Base-by-base conservation (phyloP, 2,329 filamentous ascomycete genomes). In the Acrocalymma vagum region DNA sequence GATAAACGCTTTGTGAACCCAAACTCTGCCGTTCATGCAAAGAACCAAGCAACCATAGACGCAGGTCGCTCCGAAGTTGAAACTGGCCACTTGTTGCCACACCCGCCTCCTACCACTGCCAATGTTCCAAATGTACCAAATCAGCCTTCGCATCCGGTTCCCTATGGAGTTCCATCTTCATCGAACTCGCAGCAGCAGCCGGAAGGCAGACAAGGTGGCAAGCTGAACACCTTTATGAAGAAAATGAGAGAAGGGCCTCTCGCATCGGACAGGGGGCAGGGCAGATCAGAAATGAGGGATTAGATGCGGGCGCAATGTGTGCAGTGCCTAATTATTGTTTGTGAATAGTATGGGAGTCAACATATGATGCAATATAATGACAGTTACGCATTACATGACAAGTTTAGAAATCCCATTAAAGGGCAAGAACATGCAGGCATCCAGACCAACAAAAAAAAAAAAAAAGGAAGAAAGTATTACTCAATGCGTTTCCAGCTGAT, bases 61-160 rank as follows among this genome's bases (percentile, higher is more conserved):
- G 53, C 55, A 5, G 65, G 65, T 1, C 58, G 63, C 3, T 48
- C 51, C 2, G 64, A 69, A 38, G 62, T 69, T 23, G 60, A 69
- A 24, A 54, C 57, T 6, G 51, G 55, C 5, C 48, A 29, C 28
- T n/a, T n/a, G n/a, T n/a, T n/a, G n/a, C n/a, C n/a, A n/a, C n/a
- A n/a, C n/a, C n/a, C n/a, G n/a, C n/a, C n/a, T 42, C 51, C 15
- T 22, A 25, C 6, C 45, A 60, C 14, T 41, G 49, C 10, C 36
- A 55, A 23, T 55, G 55, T 18, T 21, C 17, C 17, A 14, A 13
- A 27, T 14, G 9, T 16, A 27, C 6, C 29, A 4, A 6, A 11
- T 6, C 38, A 29, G 24, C 23, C 20, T 27, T 23, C 30, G 6
- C 28, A 18, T 9, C 17, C 9, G 17, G 15, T 15, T 21, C 17